These are phyloP conservation scores for Dryas octopetala DNA, from an alignment of 306 rosid genomes.

Conservation along the genomic window DNA sequence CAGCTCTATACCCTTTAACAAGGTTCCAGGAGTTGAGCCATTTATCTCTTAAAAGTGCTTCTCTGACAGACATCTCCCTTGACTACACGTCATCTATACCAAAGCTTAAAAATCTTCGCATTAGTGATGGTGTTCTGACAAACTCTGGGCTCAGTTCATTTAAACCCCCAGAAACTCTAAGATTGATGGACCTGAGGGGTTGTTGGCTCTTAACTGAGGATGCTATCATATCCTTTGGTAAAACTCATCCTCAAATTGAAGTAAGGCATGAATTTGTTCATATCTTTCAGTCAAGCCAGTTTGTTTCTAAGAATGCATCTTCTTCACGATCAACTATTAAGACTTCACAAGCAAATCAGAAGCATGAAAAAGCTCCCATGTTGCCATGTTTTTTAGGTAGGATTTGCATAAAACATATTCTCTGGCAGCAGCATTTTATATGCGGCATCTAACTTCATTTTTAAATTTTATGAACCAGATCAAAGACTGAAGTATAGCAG, in stretches of 20 bases:
- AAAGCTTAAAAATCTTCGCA: slow-evolving; percentile 54
- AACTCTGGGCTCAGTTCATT: slow-evolving; percentile 56
- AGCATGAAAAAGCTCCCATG: slow-evolving; percentile 23
- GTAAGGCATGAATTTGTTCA: slow-evolving; percentile 61
- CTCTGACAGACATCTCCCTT: slow-evolving; percentile 64
- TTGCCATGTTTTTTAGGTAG: slow-evolving; percentile 65
- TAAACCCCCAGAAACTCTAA: slow-evolving; percentile 55
- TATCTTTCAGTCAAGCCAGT: slow-evolving; percentile 32
- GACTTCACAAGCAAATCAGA: slow-evolving; percentile 33
- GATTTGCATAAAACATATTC: neutral
- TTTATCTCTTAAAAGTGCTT: slow-evolving; percentile 54
- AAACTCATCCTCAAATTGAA: slow-evolving; percentile 63
- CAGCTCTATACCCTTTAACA: slow-evolving; percentile 51
- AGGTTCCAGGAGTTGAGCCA: slow-evolving; percentile 53
- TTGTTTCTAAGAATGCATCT: slow-evolving; percentile 34
- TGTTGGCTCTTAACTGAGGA: slow-evolving; percentile 85
- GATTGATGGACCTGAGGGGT: slow-evolving; percentile 67
- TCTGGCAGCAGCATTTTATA: neutral
- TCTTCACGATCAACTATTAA: slow-evolving; percentile 42
- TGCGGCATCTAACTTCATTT: slow-evolving; percentile 24
- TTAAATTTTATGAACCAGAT: slow-evolving; percentile 51
- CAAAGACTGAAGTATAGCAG: slow-evolving; percentile 79
- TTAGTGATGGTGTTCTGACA: slow-evolving; percentile 74
- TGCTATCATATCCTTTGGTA: slow-evolving; percentile 49
- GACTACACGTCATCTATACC: slow-evolving; percentile 62